phyloP scores from a whole-genome alignment of 1,284 basidiomycete species.

The Apiotrichum sp. region DNA sequence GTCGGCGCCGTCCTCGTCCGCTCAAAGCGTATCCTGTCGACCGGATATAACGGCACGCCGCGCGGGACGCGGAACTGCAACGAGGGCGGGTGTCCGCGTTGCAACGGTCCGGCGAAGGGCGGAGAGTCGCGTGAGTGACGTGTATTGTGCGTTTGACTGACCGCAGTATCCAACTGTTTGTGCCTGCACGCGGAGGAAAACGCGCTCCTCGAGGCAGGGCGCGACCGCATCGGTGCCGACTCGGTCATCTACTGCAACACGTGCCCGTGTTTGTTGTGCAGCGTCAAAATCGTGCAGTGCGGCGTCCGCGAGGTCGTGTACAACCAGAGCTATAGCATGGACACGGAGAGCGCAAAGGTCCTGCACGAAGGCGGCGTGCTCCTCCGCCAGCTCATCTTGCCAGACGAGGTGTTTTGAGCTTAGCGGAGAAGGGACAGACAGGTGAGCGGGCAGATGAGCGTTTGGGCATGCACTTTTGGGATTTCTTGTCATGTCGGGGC shows the following conservation, averaged over 20 bases:
- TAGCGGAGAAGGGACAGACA: no score
- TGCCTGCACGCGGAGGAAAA: conserved; percentile 99
- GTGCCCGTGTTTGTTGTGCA: conserved; percentile 89
- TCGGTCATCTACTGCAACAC: conserved; percentile 84
- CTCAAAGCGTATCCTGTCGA: conserved; percentile 75
- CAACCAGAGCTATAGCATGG: conserved; percentile 93
- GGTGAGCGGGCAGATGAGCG: no score
- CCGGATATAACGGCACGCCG: conserved; percentile 98
- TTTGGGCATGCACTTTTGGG: no score
- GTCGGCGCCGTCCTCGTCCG: conserved; percentile 89
- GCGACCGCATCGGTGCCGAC: conserved; percentile 72
- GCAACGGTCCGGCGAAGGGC: conserved; percentile 58
- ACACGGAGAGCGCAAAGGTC: conserved; percentile 69
- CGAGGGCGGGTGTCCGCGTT: conserved; percentile 73
- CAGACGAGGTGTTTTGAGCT: conserved; percentile 8
- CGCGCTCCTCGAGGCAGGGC: conserved; percentile 84
- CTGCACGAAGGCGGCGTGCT: conserved; percentile 72
- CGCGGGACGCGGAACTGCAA: conserved; percentile 81
- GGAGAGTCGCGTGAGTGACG: conserved; percentile 51
- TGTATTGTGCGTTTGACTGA: not conserved
- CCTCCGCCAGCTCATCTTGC: conserved; percentile 57
- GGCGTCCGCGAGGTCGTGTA: conserved; percentile 92
- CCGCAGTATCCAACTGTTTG: conserved; percentile 66
- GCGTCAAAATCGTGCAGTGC: conserved; percentile 88
- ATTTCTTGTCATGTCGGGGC: no score